Evolutionary conservation across 345 rosid genomes (phyloP), one percentile per base, ranked within the genome.

Genomic region (Pelargonium nanum): DNA sequence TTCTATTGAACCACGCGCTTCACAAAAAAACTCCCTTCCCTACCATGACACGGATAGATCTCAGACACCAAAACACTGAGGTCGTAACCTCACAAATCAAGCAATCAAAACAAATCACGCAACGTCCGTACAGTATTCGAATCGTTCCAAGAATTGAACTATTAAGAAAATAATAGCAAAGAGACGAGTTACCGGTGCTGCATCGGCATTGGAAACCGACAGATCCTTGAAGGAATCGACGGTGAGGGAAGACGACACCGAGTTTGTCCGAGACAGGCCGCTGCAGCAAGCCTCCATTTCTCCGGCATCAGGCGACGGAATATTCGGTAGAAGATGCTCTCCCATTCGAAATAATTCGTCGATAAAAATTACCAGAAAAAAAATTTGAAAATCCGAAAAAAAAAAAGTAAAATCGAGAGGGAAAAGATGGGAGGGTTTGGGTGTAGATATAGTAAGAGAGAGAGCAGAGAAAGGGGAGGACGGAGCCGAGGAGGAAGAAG

Each of bases 161-260:
- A 30, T 3, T 9, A 40, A 40, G 15, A 40, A 2, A 40, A 40
- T 12, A 3, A 40, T 40, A 40, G 48, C 1, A 40, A 12, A 40
- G 13, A 40, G 48, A 40, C 15, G 2, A 6, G 17, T 58, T 75
- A 86, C 89, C 79, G 28, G 62, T 22, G 61, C 53, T 19, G 71
- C 65, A 61, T 58, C 61, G 0, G 65, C 67, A 55, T 56, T 57
- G 28, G 45, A 23, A 56, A 24, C 54, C 22, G 65, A 74, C 63
- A 53, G 59, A 55, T 72, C 73, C 2, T 45, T 45, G 52, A 2
- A 30, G 32, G 32, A 40, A 40, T 40, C 48, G 48, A 67, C 70
- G 20, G 80, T 72, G 12, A 74, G 16, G 58, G 55, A 83, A 5
- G 85, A 80, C 25, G 77, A 76, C 56, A 55, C 73, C 60, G 84